Percentiles rank a stretch among this genome's conserved stretches.
These are phyloP conservation scores for Aegilops speltoides DNA, from an alignment of 176 grass and related monocot species.

Conservation along the genomic window DNA sequence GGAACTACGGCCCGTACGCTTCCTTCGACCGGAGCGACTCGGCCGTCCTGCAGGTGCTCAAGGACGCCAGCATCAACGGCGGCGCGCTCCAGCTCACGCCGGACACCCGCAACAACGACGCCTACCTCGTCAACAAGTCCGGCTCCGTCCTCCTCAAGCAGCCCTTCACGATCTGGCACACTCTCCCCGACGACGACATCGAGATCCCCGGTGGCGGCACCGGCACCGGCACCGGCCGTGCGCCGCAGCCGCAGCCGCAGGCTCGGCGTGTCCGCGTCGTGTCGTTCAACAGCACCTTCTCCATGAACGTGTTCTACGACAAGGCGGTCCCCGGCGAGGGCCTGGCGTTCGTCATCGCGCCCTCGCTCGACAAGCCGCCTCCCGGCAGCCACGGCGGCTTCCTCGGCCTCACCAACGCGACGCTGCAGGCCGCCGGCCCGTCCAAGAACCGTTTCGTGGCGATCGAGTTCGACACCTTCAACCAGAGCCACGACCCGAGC, in stretches of 20 bases:
- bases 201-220: background rate
- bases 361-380: conserved; percentile 4
- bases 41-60: background rate
- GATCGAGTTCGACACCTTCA: conserved; percentile 62
- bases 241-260: background rate
- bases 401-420: conserved; percentile 63
- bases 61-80: background rate
- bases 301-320: conserved; percentile 44
- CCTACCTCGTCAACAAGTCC: conserved; percentile 29
- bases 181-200: background rate
- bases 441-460: conserved; percentile 37
- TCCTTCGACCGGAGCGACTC: background rate
- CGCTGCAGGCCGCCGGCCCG: background rate
- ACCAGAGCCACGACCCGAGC: conserved; percentile 40
- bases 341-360: conserved; percentile 43
- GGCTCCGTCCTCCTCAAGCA: conserved; percentile 38
- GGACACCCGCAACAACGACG: background rate
- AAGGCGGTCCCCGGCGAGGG: conserved; percentile 27
- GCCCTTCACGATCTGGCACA: conserved; percentile 42
- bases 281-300: conserved; percentile 65
- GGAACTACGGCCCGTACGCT: background rate
- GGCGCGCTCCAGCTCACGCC: conserved; percentile 66
- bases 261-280: conserved; percentile 10
- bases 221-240: background rate
- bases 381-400: conserved; percentile 40